A percentile compares a stretch with the other conserved stretches of the same genome.
These are phyloP conservation scores for Wickerhamiella occidentalis DNA, from an alignment of 805 yeast species.

Conservation along the genomic window DNA sequence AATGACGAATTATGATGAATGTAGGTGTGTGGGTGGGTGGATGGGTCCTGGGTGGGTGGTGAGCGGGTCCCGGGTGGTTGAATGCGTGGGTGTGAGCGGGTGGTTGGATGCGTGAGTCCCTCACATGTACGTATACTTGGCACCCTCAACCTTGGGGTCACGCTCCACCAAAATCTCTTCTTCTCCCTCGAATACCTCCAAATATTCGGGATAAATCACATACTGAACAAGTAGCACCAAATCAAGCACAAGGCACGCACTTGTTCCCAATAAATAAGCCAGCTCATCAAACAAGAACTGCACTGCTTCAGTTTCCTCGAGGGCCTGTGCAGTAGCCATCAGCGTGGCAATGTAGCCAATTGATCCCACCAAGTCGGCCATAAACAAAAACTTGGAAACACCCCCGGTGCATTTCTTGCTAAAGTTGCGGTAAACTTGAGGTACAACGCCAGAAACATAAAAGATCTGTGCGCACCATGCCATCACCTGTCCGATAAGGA, in stretches of 20 bases:
- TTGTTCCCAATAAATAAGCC: slow-evolving; percentile 25
- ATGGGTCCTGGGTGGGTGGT: no score
- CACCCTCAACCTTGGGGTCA: background rate
- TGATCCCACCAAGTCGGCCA: slow-evolving; percentile 24
- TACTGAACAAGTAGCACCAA: slow-evolving; percentile 23
- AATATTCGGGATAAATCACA: slow-evolving; percentile 18
- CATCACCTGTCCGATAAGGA: slow-evolving; percentile 19
- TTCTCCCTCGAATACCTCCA: slow-evolving; percentile 3
- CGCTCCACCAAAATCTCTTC: background rate
- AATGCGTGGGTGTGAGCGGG: no score
- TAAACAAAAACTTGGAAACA: slow-evolving; percentile 23
- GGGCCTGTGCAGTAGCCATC: slow-evolving; percentile 20
- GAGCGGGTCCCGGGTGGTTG: no score
- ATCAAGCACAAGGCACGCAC: slow-evolving; percentile 22
- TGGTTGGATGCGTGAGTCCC: no score
- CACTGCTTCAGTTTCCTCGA: slow-evolving; percentile 14
- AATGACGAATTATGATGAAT: background rate
- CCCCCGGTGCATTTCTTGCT: slow-evolving; percentile 33
- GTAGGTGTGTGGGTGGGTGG: no score
- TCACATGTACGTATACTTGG: background rate
- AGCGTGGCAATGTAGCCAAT: slow-evolving; percentile 24
- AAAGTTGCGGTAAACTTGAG: slow-evolving; percentile 33
- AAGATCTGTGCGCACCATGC: slow-evolving; percentile 22
- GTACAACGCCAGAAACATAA: slow-evolving; percentile 27
- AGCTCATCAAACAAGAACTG: slow-evolving; percentile 24